Evolutionary conservation across 352 stramenopile genomes (phyloP).

Genomic region (Discostella stelligera): DNA sequence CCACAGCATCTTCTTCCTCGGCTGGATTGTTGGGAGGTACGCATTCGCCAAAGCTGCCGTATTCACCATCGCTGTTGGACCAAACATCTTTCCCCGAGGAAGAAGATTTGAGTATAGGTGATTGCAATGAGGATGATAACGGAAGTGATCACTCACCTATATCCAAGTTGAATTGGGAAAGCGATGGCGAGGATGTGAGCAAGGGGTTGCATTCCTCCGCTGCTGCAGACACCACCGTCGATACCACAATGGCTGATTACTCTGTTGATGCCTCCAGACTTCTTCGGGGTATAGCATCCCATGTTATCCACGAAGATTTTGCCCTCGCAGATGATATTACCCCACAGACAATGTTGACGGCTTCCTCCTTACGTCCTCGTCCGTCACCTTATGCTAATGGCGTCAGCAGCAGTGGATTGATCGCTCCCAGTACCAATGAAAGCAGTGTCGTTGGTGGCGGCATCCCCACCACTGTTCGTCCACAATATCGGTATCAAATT

Average conservation of each 20-base stretch:
- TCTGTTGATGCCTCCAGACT: background rate
- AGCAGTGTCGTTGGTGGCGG: too few relatives aligned
- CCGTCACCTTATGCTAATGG: background rate
- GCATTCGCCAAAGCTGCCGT: conserved; percentile 19
- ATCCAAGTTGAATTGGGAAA: conserved; percentile 34
- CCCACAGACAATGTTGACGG: background rate
- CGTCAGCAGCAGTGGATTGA: background rate
- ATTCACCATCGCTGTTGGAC: conserved; percentile 35
- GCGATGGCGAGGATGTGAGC: conserved; percentile 11
- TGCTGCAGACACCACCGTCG: background rate
- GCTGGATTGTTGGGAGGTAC: background rate
- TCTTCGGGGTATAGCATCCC: conserved; percentile 1
- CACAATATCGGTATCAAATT: conserved; percentile 31
- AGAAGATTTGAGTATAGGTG: conserved; percentile 11
- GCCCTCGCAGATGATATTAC: background rate
- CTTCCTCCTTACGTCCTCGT: background rate
- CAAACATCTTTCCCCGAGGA: conserved; percentile 41
- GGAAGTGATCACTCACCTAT: conserved; percentile 41
- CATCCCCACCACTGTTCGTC: conserved; percentile 4
- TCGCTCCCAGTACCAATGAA: too few relatives aligned
- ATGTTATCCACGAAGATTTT: conserved; percentile 28
- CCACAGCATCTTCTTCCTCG: background rate
- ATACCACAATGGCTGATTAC: conserved; percentile 8
- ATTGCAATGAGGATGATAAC: conserved; percentile 17
- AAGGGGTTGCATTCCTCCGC: conserved; percentile 27